Conservation (phyloP, 1,284 basidiomycete genomes). For the Volvariella volvacea region DNA sequence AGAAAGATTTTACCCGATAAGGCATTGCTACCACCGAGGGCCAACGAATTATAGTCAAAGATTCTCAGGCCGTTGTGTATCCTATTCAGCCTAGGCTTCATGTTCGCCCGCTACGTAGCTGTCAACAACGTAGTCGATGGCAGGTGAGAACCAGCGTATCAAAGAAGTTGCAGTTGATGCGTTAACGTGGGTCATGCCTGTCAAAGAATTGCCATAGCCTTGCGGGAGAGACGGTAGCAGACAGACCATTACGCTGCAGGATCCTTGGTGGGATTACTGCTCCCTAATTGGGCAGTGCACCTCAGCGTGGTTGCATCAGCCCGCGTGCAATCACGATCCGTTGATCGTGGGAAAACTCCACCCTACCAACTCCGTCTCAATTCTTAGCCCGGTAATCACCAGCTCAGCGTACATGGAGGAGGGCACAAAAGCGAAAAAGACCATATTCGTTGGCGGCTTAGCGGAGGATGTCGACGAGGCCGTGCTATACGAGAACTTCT, state of each 20-base stretch:
- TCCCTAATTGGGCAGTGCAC: too few relatives aligned
- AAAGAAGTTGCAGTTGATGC: too few relatives aligned
- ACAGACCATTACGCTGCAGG: too few relatives aligned
- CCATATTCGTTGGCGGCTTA: conserved; percentile 72
- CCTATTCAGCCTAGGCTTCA: conserved; percentile 3
- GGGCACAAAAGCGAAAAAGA: conserved; percentile 61
- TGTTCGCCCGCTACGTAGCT: too few relatives aligned
- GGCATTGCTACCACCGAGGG: conserved; percentile 16
- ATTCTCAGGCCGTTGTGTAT: conserved; percentile 15
- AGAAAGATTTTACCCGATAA: conserved; percentile 30
- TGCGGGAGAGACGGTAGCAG: too few relatives aligned
- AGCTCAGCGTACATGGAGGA: conserved; percentile 51
- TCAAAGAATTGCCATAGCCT: too few relatives aligned
- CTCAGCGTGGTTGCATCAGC: conserved; percentile 6
- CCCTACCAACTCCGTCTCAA: conserved; percentile 17
- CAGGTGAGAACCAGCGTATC: too few relatives aligned
- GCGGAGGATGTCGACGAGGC: conserved; percentile 70
- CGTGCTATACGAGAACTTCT: conserved; percentile 61
- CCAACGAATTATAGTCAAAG: conserved; percentile 11
- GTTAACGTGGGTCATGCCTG: too few relatives aligned
- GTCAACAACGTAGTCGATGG: too few relatives aligned
- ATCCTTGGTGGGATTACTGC: too few relatives aligned
- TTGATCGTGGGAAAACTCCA: conserved; percentile 28
- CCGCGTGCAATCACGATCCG: conserved; percentile 17
- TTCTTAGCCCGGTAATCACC: conserved; percentile 13